These are phyloP conservation scores for Eremochloa ophiuroides DNA, from an alignment of 176 grass and related monocot species.

Conservation along the genomic window DNA sequence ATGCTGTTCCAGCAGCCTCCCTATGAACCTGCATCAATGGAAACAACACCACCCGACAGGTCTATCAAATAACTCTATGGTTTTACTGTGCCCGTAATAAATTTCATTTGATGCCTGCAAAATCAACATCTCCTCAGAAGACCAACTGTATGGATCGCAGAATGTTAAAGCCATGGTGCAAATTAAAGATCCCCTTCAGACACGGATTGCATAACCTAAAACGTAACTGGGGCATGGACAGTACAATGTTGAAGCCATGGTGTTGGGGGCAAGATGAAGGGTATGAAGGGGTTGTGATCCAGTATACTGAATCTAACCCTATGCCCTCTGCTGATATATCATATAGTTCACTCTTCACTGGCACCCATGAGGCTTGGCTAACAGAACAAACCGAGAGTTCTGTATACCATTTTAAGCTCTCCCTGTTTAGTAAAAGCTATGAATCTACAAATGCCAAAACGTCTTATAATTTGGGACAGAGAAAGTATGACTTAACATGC, in stretches of 20 bases:
- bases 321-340: neutral
- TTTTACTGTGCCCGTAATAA: neutral
- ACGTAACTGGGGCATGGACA: neutral
- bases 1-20: slow-evolving; percentile 62
- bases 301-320: neutral
- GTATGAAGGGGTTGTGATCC: neutral
- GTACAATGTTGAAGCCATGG: neutral
- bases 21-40: slow-evolving; percentile 42
- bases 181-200: neutral
- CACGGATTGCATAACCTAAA: neutral
- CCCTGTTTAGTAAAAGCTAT: neutral
- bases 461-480: too few relatives aligned
- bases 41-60: neutral
- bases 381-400: neutral
- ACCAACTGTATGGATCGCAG: neutral
- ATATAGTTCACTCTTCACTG: neutral
- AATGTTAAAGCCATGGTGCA: neutral
- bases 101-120: neutral
- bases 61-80: neutral
- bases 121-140: neutral
- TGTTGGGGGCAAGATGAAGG: neutral
- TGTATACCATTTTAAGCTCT: neutral
- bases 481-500: neutral
- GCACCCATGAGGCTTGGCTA: neutral
- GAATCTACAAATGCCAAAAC: too few relatives aligned